A percentile compares a stretch with the other conserved stretches of the same genome.
Evolutionary conservation across 495 filamentous ascomycete genomes (phyloP).

Genomic region (Penicillium silybi): DNA sequence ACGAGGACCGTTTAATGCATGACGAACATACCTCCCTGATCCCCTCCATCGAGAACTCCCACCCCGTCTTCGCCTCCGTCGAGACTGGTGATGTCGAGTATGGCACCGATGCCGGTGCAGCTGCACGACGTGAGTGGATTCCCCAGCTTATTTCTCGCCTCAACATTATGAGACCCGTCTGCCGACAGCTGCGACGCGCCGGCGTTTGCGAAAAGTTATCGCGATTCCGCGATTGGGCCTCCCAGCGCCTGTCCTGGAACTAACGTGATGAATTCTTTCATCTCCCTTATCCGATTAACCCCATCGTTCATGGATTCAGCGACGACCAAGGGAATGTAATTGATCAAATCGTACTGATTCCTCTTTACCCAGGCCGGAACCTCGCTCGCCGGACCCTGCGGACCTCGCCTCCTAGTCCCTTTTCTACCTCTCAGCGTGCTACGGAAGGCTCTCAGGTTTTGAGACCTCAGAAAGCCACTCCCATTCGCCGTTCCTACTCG

Average conservation of each 20-base stretch:
- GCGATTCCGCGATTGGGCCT: not conserved
- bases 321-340: not conserved
- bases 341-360: not conserved
- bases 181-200: not conserved
- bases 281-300: not conserved
- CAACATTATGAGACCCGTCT: not conserved
- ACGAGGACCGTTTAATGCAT: not conserved
- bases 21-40: not conserved
- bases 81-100: constrained; percentile 1
- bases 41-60: not conserved
- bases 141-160: not conserved
- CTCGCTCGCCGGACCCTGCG: not conserved
- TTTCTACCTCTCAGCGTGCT: not conserved
- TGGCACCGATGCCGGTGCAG: not conserved
- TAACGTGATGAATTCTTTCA: not conserved
- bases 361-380: not conserved
- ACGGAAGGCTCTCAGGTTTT: not conserved
- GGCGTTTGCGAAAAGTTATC: not conserved
- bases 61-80: constrained; percentile 3
- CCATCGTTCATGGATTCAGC: not conserved
- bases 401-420: not conserved
- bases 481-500: constrained; percentile 17
- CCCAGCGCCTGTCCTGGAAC: not conserved
- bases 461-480: constrained; percentile 4
- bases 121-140: not conserved